Base-by-base conservation (phyloP, 1,139 yeast species). In the Kodamaea sp. region DNA sequence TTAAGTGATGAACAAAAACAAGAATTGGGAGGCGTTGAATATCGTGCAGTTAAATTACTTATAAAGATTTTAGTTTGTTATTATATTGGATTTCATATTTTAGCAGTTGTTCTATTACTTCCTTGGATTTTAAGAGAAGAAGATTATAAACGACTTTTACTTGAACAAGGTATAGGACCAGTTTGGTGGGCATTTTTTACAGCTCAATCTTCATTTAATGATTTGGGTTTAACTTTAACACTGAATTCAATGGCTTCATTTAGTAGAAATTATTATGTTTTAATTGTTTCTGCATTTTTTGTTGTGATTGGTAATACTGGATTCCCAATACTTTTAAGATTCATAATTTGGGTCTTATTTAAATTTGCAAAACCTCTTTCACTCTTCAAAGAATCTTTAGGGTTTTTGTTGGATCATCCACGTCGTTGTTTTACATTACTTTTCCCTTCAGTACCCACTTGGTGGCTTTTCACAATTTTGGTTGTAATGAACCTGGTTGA, bases 1-100 rank as follows among this genome's bases (percentile, higher is more conserved):
- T 63, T 92, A 40, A 80, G 86, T 2, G 88, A 81, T 24, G 84
- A 78, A 22, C 97, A 94, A 59, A 88, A 88, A 53, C 95, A 85
- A 44, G 99, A 92, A 58, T 65, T 92, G 33, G 99, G 98, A 27
- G 99, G 98, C 39, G 96, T 92, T 8, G 99, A 92, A 57, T 94
- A 92, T 56, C 75, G 97, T 36, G 89, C 98, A 0, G 75, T 86
- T 40, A 88, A 88, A 54, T 64, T 89, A 8, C 65, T 92, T 41
- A 79, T 87, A 39, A 78, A 76, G 50, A 78, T 92, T 34, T 65
- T 92, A 22, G 58, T 81, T 2, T 41, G 58, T 2, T 92, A 87
- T 58, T 89, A 85, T 53, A 48, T 88, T 40, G 95, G 96, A 0
- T 80, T 86, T 53, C 90, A 84, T 52, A 45, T 86, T 3, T 36